Percentiles rank a stretch among this genome's conserved stretches.
Evolutionary conservation across 2,329 filamentous ascomycete genomes (phyloP).

Genomic region (Venturia pyrina): DNA sequence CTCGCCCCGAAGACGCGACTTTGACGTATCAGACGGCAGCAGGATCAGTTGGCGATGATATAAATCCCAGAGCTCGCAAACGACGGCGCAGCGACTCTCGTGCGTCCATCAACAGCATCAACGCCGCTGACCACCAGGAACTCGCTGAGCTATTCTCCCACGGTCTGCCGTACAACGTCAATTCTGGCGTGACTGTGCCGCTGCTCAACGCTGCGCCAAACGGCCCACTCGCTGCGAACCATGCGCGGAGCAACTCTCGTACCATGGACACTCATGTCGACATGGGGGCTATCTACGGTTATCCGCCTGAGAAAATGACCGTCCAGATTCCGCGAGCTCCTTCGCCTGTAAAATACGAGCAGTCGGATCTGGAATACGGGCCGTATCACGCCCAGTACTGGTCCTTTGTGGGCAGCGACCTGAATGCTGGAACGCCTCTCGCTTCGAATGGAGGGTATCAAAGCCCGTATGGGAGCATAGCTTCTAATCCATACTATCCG

Average conservation of each 20-base stretch:
- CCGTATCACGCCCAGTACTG: conserved; percentile 14
- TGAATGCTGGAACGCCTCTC: conserved; percentile 6
- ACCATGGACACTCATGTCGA: conserved; percentile 7
- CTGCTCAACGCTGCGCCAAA: conserved; percentile 4
- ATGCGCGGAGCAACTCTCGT: conserved; percentile 1
- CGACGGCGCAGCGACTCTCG: conserved; percentile 8
- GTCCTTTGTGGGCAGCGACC: conserved; percentile 7
- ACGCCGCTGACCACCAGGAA: conserved; percentile 10
- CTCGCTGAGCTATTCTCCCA: conserved; percentile 7
- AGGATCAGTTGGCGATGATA: conserved; percentile 3
- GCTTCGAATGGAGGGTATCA: conserved; percentile 8
- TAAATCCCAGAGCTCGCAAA: conserved; percentile 10
- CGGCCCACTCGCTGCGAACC: background rate
- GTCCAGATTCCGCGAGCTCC: background rate
- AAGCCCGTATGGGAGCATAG: conserved; percentile 9
- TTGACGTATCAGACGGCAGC: conserved; percentile 2
- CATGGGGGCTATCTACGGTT: conserved; percentile 7
- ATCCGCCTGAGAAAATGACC: conserved; percentile 8
- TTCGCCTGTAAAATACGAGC: conserved; percentile 8
- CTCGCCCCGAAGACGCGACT: conserved; percentile 6
- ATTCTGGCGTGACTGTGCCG: background rate
- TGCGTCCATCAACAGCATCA: conserved; percentile 7
- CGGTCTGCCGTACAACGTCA: conserved; percentile 2
- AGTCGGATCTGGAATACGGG: conserved; percentile 1
- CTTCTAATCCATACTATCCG: conserved; percentile 6